Base-by-base conservation (phyloP, 108 stramenopile species). In the Craspedostauros australis region DNA sequence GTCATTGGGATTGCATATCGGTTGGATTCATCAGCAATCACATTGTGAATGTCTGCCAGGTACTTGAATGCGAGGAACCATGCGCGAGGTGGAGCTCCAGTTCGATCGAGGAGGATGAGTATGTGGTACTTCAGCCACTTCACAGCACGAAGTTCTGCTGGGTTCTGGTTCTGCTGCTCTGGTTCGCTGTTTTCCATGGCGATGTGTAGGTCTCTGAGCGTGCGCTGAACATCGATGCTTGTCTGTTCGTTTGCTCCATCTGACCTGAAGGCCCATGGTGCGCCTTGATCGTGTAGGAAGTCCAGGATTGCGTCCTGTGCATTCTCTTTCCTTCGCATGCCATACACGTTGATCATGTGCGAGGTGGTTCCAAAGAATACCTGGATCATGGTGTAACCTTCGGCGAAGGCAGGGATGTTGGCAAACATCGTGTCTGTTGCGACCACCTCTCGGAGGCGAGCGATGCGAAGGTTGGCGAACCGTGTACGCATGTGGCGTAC, bases 141-240 rank as follows among this genome's bases (percentile, higher is more conserved):
- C 5, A 64, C 37, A 12, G 15, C 21, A 15, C 63, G 57, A 19
- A 31, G 33, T 50, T 72, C 70, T 5, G 57, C 63, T 27, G 28
- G 16, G 50, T 72, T 72, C 36, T 72, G 70, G 19, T 62, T 36
- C 43, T 54, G 70, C 9, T 65, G 25, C 16, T 47, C 8, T 11
- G 64, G 58, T 43, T 72, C 70, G 24, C 16, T 37, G n/a, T n/a
- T n/a, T n/a, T n/a, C n/a, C n/a, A n/a, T n/a, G n/a, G n/a, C n/a
- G n/a, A n/a, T n/a, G n/a, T n/a, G n/a, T n/a, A n/a, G n/a, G n/a
- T n/a, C n/a, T n/a, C n/a, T n/a, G n/a, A n/a, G n/a, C n/a, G n/a
- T n/a, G n/a, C n/a, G n/a, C n/a, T n/a, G n/a, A n/a, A n/a, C n/a
- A n/a, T n/a, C n/a, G n/a, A n/a, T n/a, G n/a, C n/a, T n/a, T n/a